A percentile compares a stretch with the other conserved stretches of the same genome.
Conservation (phyloP, 352 stramenopile species). For the Globisporangium mamillatum region DNA sequence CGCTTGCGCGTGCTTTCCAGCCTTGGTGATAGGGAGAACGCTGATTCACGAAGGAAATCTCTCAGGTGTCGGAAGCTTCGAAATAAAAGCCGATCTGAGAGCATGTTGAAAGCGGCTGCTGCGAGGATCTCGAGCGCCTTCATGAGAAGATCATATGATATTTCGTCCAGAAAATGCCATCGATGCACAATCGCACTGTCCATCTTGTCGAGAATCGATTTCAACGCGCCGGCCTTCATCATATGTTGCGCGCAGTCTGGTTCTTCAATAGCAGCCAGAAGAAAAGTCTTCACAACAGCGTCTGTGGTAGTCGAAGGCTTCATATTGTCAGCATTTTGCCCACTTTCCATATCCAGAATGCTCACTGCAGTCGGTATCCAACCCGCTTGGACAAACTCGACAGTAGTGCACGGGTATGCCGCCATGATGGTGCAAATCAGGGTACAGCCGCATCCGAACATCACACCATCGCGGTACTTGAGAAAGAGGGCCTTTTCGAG, state of each 20-base stretch:
- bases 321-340: background rate
- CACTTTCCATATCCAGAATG: background rate
- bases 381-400: constrained; percentile 5
- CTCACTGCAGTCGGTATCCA: constrained; percentile 10
- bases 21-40: background rate
- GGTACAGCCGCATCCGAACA: constrained; percentile 19
- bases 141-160: background rate
- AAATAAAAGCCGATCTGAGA: background rate
- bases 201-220: constrained; percentile 10
- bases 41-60: constrained; percentile 1
- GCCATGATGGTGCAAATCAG: constrained; percentile 12
- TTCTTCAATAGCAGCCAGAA: background rate
- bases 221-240: constrained; percentile 1
- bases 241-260: background rate
- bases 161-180: background rate
- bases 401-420: background rate
- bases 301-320: background rate
- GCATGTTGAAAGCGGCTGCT: background rate
- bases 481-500: constrained; percentile 21
- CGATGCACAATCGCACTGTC: background rate
- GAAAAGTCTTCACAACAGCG: background rate
- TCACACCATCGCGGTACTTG: constrained; percentile 6
- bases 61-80: constrained; percentile 4
- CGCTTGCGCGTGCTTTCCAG: background rate
- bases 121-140: constrained; percentile 4